Evolutionary conservation across 495 filamentous ascomycete species (phyloP), one percentile per base, ranked within the genome.

Genomic region (Aspergillus taichungensis): DNA sequence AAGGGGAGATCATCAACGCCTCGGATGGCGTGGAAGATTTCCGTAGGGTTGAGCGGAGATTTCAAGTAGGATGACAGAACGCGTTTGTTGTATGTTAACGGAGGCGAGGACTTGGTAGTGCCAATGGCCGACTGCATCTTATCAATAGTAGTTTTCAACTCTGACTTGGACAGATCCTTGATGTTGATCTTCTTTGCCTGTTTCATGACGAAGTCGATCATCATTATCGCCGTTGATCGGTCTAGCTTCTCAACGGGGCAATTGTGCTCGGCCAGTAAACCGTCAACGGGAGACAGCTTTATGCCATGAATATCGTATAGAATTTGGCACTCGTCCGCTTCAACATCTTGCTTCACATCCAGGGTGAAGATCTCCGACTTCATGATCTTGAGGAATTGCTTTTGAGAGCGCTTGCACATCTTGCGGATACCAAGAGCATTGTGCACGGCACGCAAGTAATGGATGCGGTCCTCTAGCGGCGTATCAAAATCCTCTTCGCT

Each of bases 301-400:
- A 95, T 71, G 3, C 86, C 88, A 59, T 95, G 82, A 3, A 95
- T 73, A 61, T 96, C 90, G 57, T 81, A 88, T n/a, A 96, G 74
- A 6, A 92, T 76, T 57, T 96, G 90, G 24, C 83, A 82, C 9
- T 91, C 73, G 54, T 96, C 88, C 53, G 77, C 72, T 53, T 87
- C 84, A 69, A 79, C 84, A 44, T 80, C 82, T 32, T 85, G 78
- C 34, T 79, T 75, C 29, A 77, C 71, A 40, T 79, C 63, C 30
- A 77, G 53, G 31, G 76, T 74, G 27, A 88, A 63, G 9, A 91
- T 69, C 55, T 97, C 94, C 6, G 86, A 71, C 55, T 88, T 87
- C 70, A 92, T 78, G 56, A 96, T 75, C 49, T 84, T 87, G n/a
- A 96, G 71, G 66, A 97, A 91, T 14, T 84, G 76, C 64, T 88